Percentiles rank a stretch among this genome's conserved stretches.
phyloP scores from a whole-genome alignment of 169 alveolate species.

The Babesia divergens region DNA sequence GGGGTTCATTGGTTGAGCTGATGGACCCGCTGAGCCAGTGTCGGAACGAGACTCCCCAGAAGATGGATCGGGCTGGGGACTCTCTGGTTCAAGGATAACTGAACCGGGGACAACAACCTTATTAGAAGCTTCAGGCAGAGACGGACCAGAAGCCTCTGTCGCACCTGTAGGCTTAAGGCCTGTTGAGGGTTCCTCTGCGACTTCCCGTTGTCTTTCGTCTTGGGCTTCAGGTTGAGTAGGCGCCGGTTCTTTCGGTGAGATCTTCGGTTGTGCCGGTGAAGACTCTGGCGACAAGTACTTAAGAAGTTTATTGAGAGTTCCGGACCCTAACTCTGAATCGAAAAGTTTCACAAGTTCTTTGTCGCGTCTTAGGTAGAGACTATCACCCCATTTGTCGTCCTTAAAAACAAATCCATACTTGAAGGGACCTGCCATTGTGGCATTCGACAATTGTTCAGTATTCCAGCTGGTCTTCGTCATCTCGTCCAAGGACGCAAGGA shows the following conservation, averaged over 20 bases:
- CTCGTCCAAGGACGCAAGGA: background rate
- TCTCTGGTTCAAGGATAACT: too few relatives aligned
- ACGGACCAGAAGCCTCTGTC: too few relatives aligned
- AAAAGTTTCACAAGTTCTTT: background rate
- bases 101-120: too few relatives aligned
- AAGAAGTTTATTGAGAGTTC: background rate
- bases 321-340: background rate
- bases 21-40: too few relatives aligned
- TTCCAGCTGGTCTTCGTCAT: background rate
- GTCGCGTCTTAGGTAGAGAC: background rate
- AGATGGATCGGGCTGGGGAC: too few relatives aligned
- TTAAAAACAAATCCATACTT: background rate
- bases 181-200: background rate
- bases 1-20: too few relatives aligned
- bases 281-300: background rate
- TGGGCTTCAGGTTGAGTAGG: background rate
- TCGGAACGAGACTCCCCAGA: too few relatives aligned
- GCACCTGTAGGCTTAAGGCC: background rate
- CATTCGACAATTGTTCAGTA: background rate
- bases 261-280: background rate
- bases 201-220: too few relatives aligned
- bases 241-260: background rate
- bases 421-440: background rate
- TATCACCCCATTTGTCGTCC: background rate
- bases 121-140: too few relatives aligned